Percentiles rank a stretch among this genome's conserved stretches.
phyloP scores from a whole-genome alignment of 2,329 filamentous ascomycete species.

The Scleromitrula shiraiana region DNA sequence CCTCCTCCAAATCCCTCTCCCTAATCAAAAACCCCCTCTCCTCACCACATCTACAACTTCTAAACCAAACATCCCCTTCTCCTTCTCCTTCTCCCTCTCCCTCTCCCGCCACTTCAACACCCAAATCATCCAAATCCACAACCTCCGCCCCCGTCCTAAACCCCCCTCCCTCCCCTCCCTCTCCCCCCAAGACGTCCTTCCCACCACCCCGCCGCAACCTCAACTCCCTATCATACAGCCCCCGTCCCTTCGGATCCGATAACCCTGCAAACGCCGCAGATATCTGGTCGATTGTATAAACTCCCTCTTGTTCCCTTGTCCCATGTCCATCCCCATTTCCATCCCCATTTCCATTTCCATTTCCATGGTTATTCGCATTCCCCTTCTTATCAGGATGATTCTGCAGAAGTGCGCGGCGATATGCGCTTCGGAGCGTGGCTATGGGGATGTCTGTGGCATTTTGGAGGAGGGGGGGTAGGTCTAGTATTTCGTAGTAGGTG shows the following conservation, averaged over 20 bases:
- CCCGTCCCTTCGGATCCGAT: constrained; percentile 40
- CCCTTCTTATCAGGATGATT: constrained; percentile 47
- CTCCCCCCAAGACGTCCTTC: constrained; percentile 16
- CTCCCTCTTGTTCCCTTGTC: no score
- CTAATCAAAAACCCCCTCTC: constrained; percentile 49
- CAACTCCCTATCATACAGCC: constrained; percentile 47
- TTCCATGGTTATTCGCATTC: constrained; percentile 10
- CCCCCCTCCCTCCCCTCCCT: constrained; percentile 18
- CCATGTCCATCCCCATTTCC: no score
- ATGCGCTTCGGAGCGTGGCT: constrained; percentile 51
- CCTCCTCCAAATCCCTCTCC: constrained; percentile 53
- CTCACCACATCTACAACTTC: constrained; percentile 57
- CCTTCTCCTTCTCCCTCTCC: constrained; percentile 43
- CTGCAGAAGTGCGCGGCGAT: constrained; percentile 54
- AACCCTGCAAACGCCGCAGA: constrained; percentile 50
- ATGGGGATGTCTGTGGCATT: constrained; percentile 36
- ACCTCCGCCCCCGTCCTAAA: constrained; percentile 55
- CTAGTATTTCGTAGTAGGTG: constrained; percentile 55
- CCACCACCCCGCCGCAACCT: constrained; percentile 17
- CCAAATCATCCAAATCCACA: constrained; percentile 58
- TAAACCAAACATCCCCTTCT: constrained; percentile 40
- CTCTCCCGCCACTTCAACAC: constrained; percentile 40
- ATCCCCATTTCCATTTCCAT: no score
- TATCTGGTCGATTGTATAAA: constrained; percentile 56
- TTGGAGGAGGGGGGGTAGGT: constrained; percentile 42